Base-by-base conservation (phyloP, 1,284 basidiomycete genomes). In the Hemileia vastatrix region DNA sequence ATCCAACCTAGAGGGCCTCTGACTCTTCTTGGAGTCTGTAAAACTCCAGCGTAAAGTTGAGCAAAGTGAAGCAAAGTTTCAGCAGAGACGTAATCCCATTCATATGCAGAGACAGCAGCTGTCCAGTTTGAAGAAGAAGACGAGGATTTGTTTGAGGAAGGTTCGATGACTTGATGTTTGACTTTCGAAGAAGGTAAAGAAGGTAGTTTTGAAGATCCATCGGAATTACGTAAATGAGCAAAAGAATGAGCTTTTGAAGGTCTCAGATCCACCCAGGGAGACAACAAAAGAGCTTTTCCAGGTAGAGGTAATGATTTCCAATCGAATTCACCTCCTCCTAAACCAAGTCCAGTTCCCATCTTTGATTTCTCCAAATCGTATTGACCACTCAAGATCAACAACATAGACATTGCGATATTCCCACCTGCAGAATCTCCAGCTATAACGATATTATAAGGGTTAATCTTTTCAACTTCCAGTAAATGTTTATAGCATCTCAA, bases 401-500 rank as follows among this genome's bases (percentile, higher is more conserved):
- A 64, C 65, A 74, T 65, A 43, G 66, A 63, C 67, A 75, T 71
- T 43, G 70, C 59, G 6, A 75, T 53, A 50, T 72, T 73, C 47
- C 67, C 73, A 4, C 73, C 73, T 0, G 73, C 73, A 48, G 71
- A 72, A 56, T 75, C 73, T 33, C 73, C 73, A 1, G 71, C 70
- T n/a, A 75, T 43, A 15, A 68, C 68, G 51, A 75, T 73, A 53
- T 52, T 54, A 3, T 62, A 51, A 4, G 73, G 66, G 21, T 70
- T 66, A 48, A 73, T 66, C 3, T 65, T 63, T 57, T 75, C 72
- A 11, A 70, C 67, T 52, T 74, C 72, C 43, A 75, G 57, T 13
- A 75, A 63, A 64, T 75, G 72, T 4, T 72, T 73, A 51, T 75
- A 75, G 66, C 72, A 73, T 24, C 72, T 63, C 11, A 75, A 66